Percentiles rank a stretch among this genome's conserved stretches.
Evolutionary conservation across 2,329 filamentous ascomycete species (phyloP).

Genomic region (Dactylellina cionopaga): DNA sequence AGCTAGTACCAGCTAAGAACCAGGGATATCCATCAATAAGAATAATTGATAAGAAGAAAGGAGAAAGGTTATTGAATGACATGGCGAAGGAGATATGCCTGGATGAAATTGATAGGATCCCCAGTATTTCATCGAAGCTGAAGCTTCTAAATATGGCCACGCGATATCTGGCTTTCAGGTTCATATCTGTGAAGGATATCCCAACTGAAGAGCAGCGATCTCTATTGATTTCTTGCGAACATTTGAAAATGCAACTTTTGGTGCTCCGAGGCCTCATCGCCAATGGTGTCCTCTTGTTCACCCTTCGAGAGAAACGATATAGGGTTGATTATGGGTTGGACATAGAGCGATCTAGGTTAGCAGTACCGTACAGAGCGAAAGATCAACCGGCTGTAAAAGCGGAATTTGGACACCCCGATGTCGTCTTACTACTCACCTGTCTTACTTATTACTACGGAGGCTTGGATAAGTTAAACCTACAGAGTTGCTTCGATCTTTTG

Average conservation of each 20-base stretch:
- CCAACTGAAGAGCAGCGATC: constrained; percentile 1
- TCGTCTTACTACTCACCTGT: constrained; percentile 68
- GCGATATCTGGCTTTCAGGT: constrained; percentile 1
- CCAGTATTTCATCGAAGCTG: constrained; percentile 29
- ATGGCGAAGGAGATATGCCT: constrained; percentile 62
- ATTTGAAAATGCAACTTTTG: constrained; percentile 60
- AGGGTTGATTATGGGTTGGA: constrained; percentile 73
- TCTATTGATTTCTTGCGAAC: neutral
- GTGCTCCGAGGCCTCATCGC: constrained; percentile 69
- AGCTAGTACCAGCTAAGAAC: constrained; percentile 13
- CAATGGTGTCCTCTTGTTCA: constrained; percentile 67
- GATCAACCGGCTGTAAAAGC: constrained; percentile 66
- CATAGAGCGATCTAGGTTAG: constrained; percentile 62
- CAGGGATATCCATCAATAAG: neutral
- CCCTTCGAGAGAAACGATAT: constrained; percentile 70
- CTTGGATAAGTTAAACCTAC: constrained; percentile 65
- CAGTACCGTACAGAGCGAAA: constrained; percentile 71
- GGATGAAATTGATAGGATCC: neutral
- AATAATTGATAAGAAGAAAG: constrained; percentile 58
- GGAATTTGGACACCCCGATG: constrained; percentile 73
- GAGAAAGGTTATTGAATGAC: constrained; percentile 59
- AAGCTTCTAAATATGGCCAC: neutral
- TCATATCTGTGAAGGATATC: constrained; percentile 14
- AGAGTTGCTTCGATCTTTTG: constrained; percentile 64
- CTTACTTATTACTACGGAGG: constrained; percentile 70